Base-by-base conservation (phyloP, 2,329 filamentous ascomycete species). In the Aspergillus sp. region DNA sequence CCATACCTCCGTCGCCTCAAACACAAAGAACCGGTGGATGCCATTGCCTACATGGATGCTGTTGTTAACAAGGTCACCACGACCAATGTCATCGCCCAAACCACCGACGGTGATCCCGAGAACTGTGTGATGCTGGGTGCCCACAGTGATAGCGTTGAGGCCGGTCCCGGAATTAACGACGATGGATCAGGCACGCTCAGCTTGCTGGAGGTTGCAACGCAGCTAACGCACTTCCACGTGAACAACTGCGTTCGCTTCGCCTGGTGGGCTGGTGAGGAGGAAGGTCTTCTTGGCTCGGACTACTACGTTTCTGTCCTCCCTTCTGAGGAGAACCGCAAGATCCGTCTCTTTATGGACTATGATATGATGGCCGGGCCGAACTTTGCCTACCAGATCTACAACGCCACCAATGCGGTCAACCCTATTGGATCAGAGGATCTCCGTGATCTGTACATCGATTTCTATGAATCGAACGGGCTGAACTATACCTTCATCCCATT, bases 121-220 rank as follows among this genome's bases (percentile, higher is more conserved):
- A 80, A 82, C 57, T 70, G 78, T 32, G 69, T 83, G 41, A 73
- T 78, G 43, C 63, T 83, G 9, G 79, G 80, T 38, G 79, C 74
- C 2, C 81, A 84, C 63, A 76, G 74, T 12, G 81, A 84, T 64
- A 79, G 76, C 5, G 80, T 83, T 19, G 70, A 72, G 29, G 75
- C 72, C 3, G 81, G 81, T 0, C 80, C 81, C 1, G 85, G 85
- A 19, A 88, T 89, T 73, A 89, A 89, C 63, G 85, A 89, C 56
- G 83, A 89, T 57, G 85, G 85, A 41, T 83, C 81, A 3, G 85
- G 85, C 46, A 80, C 76, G 32, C 75, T 81, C 51, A 74, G 74
- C 27, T 70, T 82, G 43, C 70, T 84, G 6, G 78, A 80, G 44
- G 70, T 81, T 29, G 81, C 81, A 7, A 73, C 75, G 28, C 73